Conservation (phyloP, 805 yeast genomes). For the Lachancea kluyveri region DNA sequence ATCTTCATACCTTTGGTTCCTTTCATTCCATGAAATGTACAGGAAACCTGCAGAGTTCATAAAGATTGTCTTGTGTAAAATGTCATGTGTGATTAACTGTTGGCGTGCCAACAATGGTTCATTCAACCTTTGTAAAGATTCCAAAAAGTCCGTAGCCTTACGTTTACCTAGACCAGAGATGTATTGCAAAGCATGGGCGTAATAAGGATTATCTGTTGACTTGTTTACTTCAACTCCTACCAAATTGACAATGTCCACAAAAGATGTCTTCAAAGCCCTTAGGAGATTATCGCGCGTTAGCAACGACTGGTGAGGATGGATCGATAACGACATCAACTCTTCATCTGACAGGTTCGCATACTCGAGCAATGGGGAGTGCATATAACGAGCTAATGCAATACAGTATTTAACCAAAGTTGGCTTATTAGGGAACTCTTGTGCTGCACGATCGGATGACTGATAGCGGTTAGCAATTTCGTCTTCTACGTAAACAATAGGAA, state of each 20-base stretch:
- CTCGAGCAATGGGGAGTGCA: conserved; percentile 90
- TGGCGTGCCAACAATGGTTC: conserved; percentile 65
- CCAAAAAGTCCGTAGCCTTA: conserved; percentile 81
- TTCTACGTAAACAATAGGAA: conserved; percentile 74
- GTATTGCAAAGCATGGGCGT: conserved; percentile 66
- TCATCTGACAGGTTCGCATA: conserved; percentile 67
- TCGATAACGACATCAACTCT: conserved; percentile 61
- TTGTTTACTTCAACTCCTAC: conserved; percentile 93
- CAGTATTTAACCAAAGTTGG: conserved; percentile 77
- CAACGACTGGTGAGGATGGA: conserved; percentile 69
- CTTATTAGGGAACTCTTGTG: conserved; percentile 75
- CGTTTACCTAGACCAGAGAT: conserved; percentile 94
- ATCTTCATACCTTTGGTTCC: conserved; percentile 38
- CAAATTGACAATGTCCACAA: conserved; percentile 84
- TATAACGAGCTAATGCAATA: conserved; percentile 83
- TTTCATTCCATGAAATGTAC: conserved; percentile 60
- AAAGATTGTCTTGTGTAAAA: conserved; percentile 75
- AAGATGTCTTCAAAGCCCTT: conserved; percentile 68
- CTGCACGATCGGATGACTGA: conserved; percentile 73
- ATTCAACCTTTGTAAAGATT: conserved; percentile 58
- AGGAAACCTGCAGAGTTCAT: conserved; percentile 90
- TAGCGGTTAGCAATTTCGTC: conserved; percentile 91
- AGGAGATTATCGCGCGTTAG: conserved; percentile 56
- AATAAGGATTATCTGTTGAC: conserved; percentile 65
- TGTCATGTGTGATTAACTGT: conserved; percentile 75